These are phyloP conservation scores for Pseudogymnoascus sp. DNA, from an alignment of 2,329 filamentous ascomycete species.

Conservation along the genomic window DNA sequence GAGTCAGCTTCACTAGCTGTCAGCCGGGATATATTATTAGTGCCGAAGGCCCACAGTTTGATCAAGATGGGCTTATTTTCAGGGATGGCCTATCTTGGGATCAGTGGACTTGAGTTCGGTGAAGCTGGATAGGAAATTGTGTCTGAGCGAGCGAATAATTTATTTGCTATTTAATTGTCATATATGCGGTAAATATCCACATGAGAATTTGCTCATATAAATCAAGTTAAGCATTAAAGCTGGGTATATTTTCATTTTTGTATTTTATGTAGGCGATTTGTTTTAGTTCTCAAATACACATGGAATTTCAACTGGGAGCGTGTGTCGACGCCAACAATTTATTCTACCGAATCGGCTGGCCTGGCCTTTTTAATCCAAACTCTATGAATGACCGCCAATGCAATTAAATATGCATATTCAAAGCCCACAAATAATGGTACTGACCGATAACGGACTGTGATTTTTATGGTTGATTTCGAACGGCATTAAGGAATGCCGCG, in stretches of 20 bases:
- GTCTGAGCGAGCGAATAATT: neutral
- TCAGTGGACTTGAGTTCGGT: neutral
- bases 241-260: no score
- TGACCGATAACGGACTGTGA: neutral
- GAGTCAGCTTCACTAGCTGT: constrained; percentile 47
- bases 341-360: neutral
- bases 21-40: constrained; percentile 48
- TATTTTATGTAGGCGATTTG: neutral
- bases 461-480: neutral
- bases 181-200: neutral
- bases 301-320: neutral
- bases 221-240: neutral
- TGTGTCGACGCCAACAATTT: neutral
- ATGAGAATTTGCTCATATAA: neutral
- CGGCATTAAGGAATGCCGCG: neutral
- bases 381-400: neutral
- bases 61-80: neutral
- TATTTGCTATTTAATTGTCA: neutral
- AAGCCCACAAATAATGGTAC: neutral
- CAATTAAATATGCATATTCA: neutral
- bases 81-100: neutral
- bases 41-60: constrained; percentile 45
- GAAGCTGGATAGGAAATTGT: neutral
- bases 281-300: neutral
- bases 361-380: neutral